Evolutionary conservation across 495 filamentous ascomycete genomes (phyloP), one percentile per base, ranked within the genome.

Genomic region (Tetracladium marchalianum): DNA sequence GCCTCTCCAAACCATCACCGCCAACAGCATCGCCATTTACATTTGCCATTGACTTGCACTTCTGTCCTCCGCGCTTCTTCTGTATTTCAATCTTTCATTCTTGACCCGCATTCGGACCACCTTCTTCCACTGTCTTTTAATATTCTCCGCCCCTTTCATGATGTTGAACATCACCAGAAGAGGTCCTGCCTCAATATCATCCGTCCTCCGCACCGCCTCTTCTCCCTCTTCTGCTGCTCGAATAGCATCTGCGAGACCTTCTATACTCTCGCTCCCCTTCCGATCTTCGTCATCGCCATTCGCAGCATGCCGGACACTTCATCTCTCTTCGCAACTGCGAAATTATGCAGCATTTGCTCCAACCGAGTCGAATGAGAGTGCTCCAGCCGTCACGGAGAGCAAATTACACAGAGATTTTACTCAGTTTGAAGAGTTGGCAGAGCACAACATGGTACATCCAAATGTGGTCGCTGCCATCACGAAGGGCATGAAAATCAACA

Each of bases 391-490:
- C 43, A 24, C 17, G 2, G 33, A 37, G 9, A 11, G 34, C 13
- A 12, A 22, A n/a, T 13, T 10, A 19, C 13, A 31, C 33, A 38
- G 16, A 22, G 17, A 47, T 31, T 61, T 87, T 55, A 84, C 80
- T 15, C 69, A 69, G 34, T 98, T 98, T 58, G 56, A 68, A 2
- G 80, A 95, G 33, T 68, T 98, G 24, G 62, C 62, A 19, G 66
- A 70, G 4, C 62, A 76, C 18, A 75, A 76, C 11, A 54, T 87
- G 41, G 77, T 97, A 31, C 65, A 90, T 54, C 51, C 60, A 4
- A 67, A 64, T 31, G 63, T 97, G 39, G 72, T 95, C 46, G 49
- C 70, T 6, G 78, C 81, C 36, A 78, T 97, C 54, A 85, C 78
- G 0, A 50, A 74, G 17, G 72, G 76, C 15, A 92, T 96, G 84